Conservation (phyloP, 805 yeast species). For the Myxozyma lipomycoides region DNA sequence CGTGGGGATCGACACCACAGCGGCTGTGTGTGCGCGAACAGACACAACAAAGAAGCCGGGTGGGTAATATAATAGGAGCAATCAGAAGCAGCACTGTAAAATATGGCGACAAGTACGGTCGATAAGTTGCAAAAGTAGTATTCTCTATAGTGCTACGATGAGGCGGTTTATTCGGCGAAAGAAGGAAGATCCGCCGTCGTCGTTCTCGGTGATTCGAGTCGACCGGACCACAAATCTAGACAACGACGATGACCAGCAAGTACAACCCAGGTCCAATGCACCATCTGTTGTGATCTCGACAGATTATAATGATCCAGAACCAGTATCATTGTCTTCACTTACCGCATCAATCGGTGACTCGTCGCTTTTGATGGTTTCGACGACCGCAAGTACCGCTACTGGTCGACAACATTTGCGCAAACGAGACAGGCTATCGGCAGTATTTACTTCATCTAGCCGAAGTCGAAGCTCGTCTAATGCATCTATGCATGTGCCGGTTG, state of each 20-base stretch:
- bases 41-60: no score
- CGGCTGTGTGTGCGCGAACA: no score
- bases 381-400: no score
- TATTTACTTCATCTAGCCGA: background rate
- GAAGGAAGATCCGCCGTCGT: background rate
- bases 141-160: background rate
- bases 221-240: background rate
- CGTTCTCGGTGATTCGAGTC: background rate
- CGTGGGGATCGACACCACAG: no score
- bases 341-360: background rate
- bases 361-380: no score
- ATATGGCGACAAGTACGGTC: no score
- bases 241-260: background rate
- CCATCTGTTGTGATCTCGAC: background rate
- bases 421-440: background rate
- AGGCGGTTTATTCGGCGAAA: background rate
- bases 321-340: background rate
- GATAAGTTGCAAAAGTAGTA: no score
- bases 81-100: no score
- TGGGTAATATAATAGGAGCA: no score
- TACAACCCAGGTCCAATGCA: background rate
- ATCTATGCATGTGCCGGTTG: no score
- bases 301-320: background rate
- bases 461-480: background rate
- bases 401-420: no score